Evolutionary conservation across 371 early-diverging fungal species (phyloP).

Genomic region (Circinella umbellata): DNA sequence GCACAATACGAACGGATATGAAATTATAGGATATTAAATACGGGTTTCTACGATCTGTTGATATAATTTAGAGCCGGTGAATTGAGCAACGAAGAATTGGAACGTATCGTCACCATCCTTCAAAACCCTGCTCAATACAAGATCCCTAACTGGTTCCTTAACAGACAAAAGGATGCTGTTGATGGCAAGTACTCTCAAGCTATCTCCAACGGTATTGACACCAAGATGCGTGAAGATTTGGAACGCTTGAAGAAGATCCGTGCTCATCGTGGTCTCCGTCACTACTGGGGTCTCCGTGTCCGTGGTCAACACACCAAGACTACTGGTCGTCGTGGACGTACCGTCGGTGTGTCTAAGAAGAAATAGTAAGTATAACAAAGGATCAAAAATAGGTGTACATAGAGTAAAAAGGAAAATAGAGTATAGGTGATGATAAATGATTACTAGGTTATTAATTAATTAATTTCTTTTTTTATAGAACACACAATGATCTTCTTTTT

Average conservation of each 20-base stretch:
- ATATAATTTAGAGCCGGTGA: constrained; percentile 90
- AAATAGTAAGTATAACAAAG: constrained; percentile 52
- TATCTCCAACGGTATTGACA: constrained; percentile 95
- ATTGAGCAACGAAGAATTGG: constrained; percentile 91
- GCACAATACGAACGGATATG: too few relatives aligned
- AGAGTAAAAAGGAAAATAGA: too few relatives aligned
- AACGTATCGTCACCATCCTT: constrained; percentile 88
- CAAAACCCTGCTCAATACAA: constrained; percentile 94
- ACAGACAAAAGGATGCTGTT: constrained; percentile 97
- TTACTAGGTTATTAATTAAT: too few relatives aligned
- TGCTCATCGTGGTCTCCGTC: constrained; percentile 93
- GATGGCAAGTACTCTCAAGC: constrained; percentile 95
- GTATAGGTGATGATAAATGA: too few relatives aligned
- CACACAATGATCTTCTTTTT: too few relatives aligned
- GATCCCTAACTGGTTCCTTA: constrained; percentile 99
- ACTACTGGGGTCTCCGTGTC: constrained; percentile 95
- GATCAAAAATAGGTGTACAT: too few relatives aligned
- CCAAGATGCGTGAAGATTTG: constrained; percentile 95
- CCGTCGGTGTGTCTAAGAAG: constrained; percentile 98
- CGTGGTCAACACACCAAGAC: constrained; percentile 98
- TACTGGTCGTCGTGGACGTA: constrained; percentile 97
- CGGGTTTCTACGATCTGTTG: background rate
- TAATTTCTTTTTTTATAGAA: too few relatives aligned
- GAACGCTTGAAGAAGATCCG: constrained; percentile 98
- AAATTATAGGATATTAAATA: too few relatives aligned